Conservation (phyloP, 768 basidiomycete genomes). For the Termitomyces sp. region DNA sequence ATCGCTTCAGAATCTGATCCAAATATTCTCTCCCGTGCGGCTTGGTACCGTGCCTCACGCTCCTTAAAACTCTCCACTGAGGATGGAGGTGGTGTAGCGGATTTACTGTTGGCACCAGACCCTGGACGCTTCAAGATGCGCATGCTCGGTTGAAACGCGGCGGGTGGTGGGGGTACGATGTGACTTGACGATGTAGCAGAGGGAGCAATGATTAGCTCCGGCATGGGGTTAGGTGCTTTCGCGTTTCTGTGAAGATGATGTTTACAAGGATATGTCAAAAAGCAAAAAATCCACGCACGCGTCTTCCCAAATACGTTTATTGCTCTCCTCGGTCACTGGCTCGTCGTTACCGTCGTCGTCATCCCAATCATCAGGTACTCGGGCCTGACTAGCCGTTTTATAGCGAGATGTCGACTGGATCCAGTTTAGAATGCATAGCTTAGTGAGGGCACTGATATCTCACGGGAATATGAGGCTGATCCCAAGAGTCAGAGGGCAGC, state of each 20-base stretch:
- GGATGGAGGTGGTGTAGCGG: conserved; percentile 20
- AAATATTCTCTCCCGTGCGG: conserved; percentile 71
- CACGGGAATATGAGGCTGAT: conserved; percentile 13
- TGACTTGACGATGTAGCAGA: conserved; percentile 28
- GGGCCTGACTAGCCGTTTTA: conserved; percentile 2
- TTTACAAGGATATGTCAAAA: background rate
- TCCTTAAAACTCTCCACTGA: conserved; percentile 44
- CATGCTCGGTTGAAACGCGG: conserved; percentile 56
- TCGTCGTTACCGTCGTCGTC: conserved; percentile 22
- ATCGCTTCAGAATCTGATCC: conserved; percentile 23
- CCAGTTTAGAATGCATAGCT: background rate
- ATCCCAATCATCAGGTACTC: conserved; percentile 24
- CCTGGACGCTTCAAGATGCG: conserved; percentile 69
- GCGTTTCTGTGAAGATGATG: conserved; percentile 38
- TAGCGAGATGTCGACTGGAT: conserved; percentile 11
- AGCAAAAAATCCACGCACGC: conserved; percentile 45
- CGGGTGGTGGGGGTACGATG: conserved; percentile 43
- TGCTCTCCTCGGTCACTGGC: conserved; percentile 29
- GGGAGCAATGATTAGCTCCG: conserved; percentile 45
- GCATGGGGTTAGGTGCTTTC: conserved; percentile 61
- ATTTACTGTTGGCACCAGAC: conserved; percentile 22
- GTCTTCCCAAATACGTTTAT: conserved; percentile 58
- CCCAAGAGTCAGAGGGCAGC: conserved; percentile 16
- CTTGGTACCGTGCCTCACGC: conserved; percentile 69
- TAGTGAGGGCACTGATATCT: background rate